A percentile compares a stretch with the other conserved stretches of the same genome.
phyloP scores from a whole-genome alignment of 345 rosid species.

The Lagerstroemia speciosa region DNA sequence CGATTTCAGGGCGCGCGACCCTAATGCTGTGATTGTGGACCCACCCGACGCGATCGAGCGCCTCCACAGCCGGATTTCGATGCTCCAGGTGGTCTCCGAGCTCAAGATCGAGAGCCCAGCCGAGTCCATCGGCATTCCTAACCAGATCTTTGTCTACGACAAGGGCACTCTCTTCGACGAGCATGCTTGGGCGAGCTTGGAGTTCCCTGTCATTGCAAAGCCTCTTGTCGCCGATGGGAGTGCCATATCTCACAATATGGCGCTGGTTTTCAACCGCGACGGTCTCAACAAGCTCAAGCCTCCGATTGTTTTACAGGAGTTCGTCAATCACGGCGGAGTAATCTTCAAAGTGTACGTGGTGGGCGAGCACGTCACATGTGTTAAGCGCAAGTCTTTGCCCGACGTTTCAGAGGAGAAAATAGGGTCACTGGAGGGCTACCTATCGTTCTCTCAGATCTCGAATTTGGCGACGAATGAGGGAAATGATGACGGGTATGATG shows the following conservation, averaged over 20 bases:
- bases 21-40: slow-evolving; percentile 32
- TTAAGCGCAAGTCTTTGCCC: slow-evolving; percentile 48
- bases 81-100: slow-evolving; percentile 48
- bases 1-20: slow-evolving; percentile 24
- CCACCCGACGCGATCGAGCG: slow-evolving; percentile 36
- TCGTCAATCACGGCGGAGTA: slow-evolving; percentile 62
- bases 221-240: slow-evolving; percentile 55
- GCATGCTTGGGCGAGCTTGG: slow-evolving; percentile 27
- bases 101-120: slow-evolving; percentile 23
- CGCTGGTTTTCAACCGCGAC: slow-evolving; percentile 40
- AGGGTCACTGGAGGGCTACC: slow-evolving; percentile 26
- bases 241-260: slow-evolving; percentile 49
- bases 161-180: slow-evolving; percentile 27
- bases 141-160: slow-evolving; percentile 48
- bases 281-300: slow-evolving; percentile 42
- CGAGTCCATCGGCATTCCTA: slow-evolving; percentile 39
- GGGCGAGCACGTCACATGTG: slow-evolving; percentile 45
- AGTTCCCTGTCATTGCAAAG: slow-evolving; percentile 57
- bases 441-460: slow-evolving; percentile 51
- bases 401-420: slow-evolving; percentile 45
- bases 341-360: slow-evolving; percentile 54
- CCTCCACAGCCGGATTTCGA: slow-evolving; percentile 43
- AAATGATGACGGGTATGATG: slow-evolving; percentile 22
- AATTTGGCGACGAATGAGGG: slow-evolving; percentile 28
- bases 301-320: slow-evolving; percentile 60